phyloP scores from a whole-genome alignment of 768 basidiomycete species.

The Termitomyces sp. region DNA sequence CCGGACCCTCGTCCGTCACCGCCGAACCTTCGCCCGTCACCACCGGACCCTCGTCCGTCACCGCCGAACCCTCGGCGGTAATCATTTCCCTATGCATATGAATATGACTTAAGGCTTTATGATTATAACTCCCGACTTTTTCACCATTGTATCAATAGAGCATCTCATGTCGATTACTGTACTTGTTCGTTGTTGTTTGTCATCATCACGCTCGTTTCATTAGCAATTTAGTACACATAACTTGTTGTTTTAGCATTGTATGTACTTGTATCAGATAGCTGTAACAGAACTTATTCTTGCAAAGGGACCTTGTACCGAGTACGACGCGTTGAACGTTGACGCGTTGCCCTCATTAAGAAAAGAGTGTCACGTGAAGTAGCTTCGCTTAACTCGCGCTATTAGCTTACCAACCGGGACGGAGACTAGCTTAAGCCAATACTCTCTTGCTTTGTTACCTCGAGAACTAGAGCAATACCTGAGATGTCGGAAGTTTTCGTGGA shows the following conservation, averaged over 20 bases:
- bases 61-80: constrained; percentile 11
- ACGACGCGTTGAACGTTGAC: constrained; percentile 3
- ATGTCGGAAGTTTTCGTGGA: constrained; percentile 59
- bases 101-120: background rate
- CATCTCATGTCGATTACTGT: constrained; percentile 3
- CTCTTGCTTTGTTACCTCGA: background rate
- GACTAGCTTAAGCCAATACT: background rate
- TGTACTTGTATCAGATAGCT: background rate
- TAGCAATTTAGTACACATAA: background rate
- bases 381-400: no score
- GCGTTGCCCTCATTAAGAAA: background rate
- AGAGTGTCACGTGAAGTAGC: constrained; percentile 5
- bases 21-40: constrained; percentile 17
- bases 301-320: background rate
- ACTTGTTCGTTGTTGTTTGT: constrained; percentile 2
- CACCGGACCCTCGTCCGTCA: constrained; percentile 16
- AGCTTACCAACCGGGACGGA: background rate
- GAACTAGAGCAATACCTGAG: background rate
- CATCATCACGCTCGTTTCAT: background rate
- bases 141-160: constrained; percentile 3
- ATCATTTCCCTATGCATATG: background rate
- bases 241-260: background rate
- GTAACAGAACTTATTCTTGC: background rate
- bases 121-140: background rate
- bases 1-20: constrained; percentile 14